Percentiles rank a stretch among this genome's conserved stretches.
phyloP scores from a whole-genome alignment of 2,329 filamentous ascomycete genomes.

The Anthostomella pinea region DNA sequence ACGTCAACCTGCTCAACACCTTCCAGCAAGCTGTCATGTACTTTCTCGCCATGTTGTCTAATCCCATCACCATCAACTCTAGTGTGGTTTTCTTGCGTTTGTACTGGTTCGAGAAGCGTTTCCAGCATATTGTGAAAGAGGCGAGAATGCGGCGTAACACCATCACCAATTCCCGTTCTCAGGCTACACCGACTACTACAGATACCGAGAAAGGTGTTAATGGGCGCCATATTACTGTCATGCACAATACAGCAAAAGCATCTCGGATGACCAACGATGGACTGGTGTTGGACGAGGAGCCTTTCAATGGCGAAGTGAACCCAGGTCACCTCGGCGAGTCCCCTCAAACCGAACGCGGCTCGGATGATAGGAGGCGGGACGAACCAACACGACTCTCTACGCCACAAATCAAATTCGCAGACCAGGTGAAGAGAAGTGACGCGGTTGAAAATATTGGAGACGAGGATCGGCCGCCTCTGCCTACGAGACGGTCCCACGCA shows the following conservation, averaged over 20 bases:
- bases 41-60: constrained; percentile 68
- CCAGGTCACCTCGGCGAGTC: constrained; percentile 18
- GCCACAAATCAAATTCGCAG: constrained; percentile 65
- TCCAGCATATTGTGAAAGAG: constrained; percentile 78
- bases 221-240: constrained; percentile 62
- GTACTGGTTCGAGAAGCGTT: constrained; percentile 98
- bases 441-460: constrained; percentile 45
- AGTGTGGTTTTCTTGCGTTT: constrained; percentile 88
- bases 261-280: constrained; percentile 61
- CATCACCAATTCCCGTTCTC: constrained; percentile 59
- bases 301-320: constrained; percentile 29
- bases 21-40: constrained; percentile 75
- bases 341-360: constrained; percentile 16
- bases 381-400: constrained; percentile 12
- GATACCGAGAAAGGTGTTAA: constrained; percentile 62
- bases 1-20: constrained; percentile 64
- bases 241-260: constrained; percentile 54
- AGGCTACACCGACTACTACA: constrained; percentile 41
- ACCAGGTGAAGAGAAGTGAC: constrained; percentile 61
- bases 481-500: constrained; percentile 56
- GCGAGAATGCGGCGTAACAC: constrained; percentile 64
- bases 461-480: constrained; percentile 46
- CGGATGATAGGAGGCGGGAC: constrained; percentile 10
- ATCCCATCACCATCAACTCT: constrained; percentile 80
- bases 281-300: constrained; percentile 45